Percentiles rank a stretch among this genome's conserved stretches.
Evolutionary conservation across 495 filamentous ascomycete species (phyloP).

Genomic region (Hamigera avellanea): DNA sequence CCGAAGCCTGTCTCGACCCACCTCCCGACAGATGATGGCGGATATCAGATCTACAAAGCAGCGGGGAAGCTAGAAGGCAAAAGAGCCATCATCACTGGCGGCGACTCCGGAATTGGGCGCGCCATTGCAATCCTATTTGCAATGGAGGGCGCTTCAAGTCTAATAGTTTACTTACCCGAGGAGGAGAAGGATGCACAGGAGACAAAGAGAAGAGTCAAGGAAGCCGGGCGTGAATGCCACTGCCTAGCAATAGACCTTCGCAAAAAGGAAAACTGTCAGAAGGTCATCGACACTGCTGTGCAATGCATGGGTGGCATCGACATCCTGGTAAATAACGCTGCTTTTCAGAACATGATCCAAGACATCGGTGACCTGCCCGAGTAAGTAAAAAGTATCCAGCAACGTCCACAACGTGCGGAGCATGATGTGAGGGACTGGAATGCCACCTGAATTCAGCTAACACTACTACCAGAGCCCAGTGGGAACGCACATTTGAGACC

Average conservation of each 20-base stretch:
- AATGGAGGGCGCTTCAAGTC: slow-evolving; percentile 68
- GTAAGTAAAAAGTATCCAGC: slow-evolving; percentile 24
- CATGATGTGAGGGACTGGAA: too few species aligned
- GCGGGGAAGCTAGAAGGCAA: slow-evolving; percentile 67
- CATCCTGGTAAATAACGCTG: slow-evolving; percentile 74
- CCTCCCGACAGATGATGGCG: slow-evolving; percentile 58
- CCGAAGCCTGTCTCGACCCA: slow-evolving; percentile 51
- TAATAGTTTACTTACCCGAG: slow-evolving; percentile 64
- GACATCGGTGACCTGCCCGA: slow-evolving; percentile 63
- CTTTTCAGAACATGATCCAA: slow-evolving; percentile 61
- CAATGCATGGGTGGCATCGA: slow-evolving; percentile 56
- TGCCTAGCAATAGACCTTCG: slow-evolving; percentile 50
- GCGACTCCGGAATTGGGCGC: slow-evolving; percentile 73
- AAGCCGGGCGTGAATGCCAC: slow-evolving; percentile 50
- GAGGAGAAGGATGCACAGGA: slow-evolving; percentile 70
- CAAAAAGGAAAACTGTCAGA: slow-evolving; percentile 53
- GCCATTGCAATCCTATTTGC: slow-evolving; percentile 69
- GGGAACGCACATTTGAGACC: slow-evolving; percentile 61
- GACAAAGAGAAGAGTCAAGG: slow-evolving; percentile 57
- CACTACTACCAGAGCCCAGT: slow-evolving; percentile 47
- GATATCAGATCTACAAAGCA: slow-evolving; percentile 64
- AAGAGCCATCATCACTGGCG: slow-evolving; percentile 71
- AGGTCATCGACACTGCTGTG: slow-evolving; percentile 53
- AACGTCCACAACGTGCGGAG: too few species aligned
- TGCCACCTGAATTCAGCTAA: too few species aligned